Evolutionary conservation across 1,284 basidiomycete genomes (phyloP).

Genomic region (Wolfiporia cocos): DNA sequence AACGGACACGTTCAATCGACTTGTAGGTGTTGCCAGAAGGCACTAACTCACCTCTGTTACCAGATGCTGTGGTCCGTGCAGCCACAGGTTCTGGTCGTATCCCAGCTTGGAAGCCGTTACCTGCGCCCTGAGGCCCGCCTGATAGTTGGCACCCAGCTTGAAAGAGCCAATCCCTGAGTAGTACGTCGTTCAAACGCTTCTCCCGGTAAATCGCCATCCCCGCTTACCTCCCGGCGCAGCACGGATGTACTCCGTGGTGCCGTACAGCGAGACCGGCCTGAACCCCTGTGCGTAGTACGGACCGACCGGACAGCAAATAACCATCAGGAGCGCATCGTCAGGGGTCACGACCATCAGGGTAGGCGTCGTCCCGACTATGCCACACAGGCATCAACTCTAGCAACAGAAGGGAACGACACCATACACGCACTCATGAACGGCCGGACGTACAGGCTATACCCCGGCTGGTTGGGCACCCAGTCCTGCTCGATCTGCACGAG

Average conservation of each 20-base stretch:
- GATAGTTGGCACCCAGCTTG: slow-evolving; percentile 93
- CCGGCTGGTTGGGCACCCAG: slow-evolving; percentile 89
- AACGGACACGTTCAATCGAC: not conserved
- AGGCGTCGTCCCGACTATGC: slow-evolving; percentile 83
- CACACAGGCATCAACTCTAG: no score
- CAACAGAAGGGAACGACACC: not conserved
- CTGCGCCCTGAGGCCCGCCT: slow-evolving; percentile 83
- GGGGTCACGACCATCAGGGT: slow-evolving; percentile 87
- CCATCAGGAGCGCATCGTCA: slow-evolving; percentile 86
- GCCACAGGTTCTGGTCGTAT: slow-evolving; percentile 94
- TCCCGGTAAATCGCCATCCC: no score
- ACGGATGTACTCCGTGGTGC: slow-evolving; percentile 86
- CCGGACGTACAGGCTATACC: slow-evolving; percentile 90
- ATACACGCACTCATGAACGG: slow-evolving; percentile 58
- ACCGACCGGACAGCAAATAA: slow-evolving; percentile 91
- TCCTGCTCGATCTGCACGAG: slow-evolving; percentile 83
- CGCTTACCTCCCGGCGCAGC: slow-evolving; percentile 82
- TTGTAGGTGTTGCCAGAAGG: not conserved
- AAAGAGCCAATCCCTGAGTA: slow-evolving; percentile 73
- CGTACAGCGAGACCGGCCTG: slow-evolving; percentile 92
- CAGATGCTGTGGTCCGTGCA: slow-evolving; percentile 82
- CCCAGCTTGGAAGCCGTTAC: slow-evolving; percentile 76
- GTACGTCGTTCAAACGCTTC: no score
- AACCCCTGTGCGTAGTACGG: slow-evolving; percentile 95
- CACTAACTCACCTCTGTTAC: slow-evolving; percentile 64